Percentiles rank a stretch among this genome's conserved stretches.
Evolutionary conservation across 768 basidiomycete species (phyloP).

Genomic region (Collybiopsis confluens): DNA sequence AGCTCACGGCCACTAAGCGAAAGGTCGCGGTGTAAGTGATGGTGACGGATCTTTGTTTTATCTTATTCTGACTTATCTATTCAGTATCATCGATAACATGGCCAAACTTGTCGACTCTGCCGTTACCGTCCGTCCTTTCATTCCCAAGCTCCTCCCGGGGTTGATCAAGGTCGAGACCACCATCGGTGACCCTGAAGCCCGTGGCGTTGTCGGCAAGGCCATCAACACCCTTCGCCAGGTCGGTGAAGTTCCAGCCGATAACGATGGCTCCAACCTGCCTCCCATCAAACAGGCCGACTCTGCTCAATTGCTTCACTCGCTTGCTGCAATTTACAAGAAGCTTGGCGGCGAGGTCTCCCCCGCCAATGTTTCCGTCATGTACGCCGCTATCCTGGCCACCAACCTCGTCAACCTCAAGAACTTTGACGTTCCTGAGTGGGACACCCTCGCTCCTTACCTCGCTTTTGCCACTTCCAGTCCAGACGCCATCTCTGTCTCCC

Average conservation of each 20-base stretch:
- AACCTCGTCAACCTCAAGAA: conserved; percentile 88
- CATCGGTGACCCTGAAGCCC: conserved; percentile 98
- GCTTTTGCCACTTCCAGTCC: conserved; percentile 59
- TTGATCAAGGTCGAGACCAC: conserved; percentile 92
- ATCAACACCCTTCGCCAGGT: conserved; percentile 95
- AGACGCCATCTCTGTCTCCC: conserved; percentile 62
- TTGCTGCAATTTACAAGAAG: conserved; percentile 85
- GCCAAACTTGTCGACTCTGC: conserved; percentile 94
- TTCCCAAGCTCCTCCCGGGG: conserved; percentile 92
- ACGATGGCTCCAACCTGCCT: conserved; percentile 90
- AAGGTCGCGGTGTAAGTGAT: conserved; percentile 83
- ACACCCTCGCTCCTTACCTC: conserved; percentile 73
- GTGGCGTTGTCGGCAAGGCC: conserved; percentile 84
- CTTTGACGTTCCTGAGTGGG: conserved; percentile 89
- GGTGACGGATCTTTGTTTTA: neutral
- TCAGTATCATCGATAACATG: conserved; percentile 96
- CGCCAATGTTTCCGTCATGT: conserved; percentile 57
- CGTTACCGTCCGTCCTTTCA: conserved; percentile 93
- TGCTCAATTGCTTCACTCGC: conserved; percentile 56
- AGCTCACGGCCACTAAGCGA: conserved; percentile 93
- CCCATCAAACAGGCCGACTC: conserved; percentile 76
- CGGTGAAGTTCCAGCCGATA: conserved; percentile 77
- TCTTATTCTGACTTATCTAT: conserved; percentile 9
- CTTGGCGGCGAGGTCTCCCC: conserved; percentile 55
- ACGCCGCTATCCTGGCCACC: conserved; percentile 76